Percentiles rank a stretch among this genome's conserved stretches.
Conservation (phyloP, 805 yeast species). For the Suhomyces prunicola region DNA sequence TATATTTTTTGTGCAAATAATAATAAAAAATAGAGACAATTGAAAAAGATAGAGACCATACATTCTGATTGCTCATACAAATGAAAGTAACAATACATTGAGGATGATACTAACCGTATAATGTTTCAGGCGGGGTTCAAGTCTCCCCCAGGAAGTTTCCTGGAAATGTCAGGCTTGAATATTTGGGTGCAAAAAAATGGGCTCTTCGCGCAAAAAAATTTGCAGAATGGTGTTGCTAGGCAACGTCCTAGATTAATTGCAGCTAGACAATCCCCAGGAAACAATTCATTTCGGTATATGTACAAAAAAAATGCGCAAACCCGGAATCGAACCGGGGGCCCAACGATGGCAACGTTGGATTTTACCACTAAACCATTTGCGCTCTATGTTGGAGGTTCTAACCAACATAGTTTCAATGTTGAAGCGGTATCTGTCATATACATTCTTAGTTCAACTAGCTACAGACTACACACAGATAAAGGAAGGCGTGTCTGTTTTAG, state of each 20-base stretch:
- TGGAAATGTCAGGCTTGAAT: background rate
- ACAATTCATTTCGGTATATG: background rate
- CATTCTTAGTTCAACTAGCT: background rate
- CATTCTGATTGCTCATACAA: no score
- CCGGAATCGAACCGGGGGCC: constrained; percentile 1
- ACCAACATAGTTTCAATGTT: no score
- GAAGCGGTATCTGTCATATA: background rate
- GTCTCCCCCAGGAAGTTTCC: background rate
- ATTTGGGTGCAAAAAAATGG: background rate
- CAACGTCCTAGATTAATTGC: background rate
- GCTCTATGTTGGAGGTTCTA: background rate
- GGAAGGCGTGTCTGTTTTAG: background rate
- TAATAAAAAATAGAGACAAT: no score
- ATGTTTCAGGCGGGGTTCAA: no score
- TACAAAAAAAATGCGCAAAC: background rate
- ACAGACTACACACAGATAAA: background rate
- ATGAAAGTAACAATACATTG: background rate
- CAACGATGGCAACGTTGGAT: constrained; percentile 1
- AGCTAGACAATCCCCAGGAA: background rate
- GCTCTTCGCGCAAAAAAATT: background rate
- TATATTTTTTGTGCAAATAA: background rate
- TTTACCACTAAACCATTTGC: constrained; percentile 1
- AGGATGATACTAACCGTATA: background rate
- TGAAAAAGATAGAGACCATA: no score
- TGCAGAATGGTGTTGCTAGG: background rate